phyloP scores from a whole-genome alignment of 495 filamentous ascomycete species.

The Pseudoneurospora amorphoporcata region DNA sequence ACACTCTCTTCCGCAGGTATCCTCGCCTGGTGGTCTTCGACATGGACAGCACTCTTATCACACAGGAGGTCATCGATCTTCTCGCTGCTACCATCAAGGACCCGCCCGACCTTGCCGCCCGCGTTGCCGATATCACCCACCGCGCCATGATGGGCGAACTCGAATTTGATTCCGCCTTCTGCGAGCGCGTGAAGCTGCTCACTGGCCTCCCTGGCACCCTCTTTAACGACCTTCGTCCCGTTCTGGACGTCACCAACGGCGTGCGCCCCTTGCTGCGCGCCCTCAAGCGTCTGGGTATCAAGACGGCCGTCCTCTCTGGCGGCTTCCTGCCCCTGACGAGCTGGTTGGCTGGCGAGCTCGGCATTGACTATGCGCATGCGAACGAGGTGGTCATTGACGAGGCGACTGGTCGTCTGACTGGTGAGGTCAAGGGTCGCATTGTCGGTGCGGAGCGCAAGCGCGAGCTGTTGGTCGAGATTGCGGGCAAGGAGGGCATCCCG shows the following conservation, averaged over 20 bases:
- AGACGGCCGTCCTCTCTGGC: conserved; percentile 81
- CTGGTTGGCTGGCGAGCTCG: conserved; percentile 71
- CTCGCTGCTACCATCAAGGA: conserved; percentile 63
- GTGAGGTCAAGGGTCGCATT: conserved; percentile 66
- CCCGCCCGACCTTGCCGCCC: conserved; percentile 47
- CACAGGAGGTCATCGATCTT: conserved; percentile 94
- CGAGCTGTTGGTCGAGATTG: conserved; percentile 65
- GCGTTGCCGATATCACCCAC: conserved; percentile 63
- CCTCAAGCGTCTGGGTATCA: conserved; percentile 66
- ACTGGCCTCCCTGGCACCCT: conserved; percentile 70
- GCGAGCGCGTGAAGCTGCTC: conserved; percentile 66
- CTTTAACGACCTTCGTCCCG: conserved; percentile 64
- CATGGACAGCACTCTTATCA: conserved; percentile 95
- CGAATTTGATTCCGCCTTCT: conserved; percentile 79
- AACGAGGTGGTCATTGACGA: conserved; percentile 67
- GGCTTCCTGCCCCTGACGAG: conserved; percentile 82
- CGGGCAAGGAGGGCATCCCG: conserved; percentile 57
- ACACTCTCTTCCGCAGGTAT: conserved; percentile 62
- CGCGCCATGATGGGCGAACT: conserved; percentile 94
- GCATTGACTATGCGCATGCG: conserved; percentile 76
- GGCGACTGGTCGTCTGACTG: conserved; percentile 59
- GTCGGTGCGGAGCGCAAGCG: conserved; percentile 75
- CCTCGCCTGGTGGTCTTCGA: conserved; percentile 86
- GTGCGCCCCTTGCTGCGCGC: conserved; percentile 61
- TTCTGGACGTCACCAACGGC: conserved; percentile 71